These are phyloP conservation scores for Linderina pennispora DNA, from an alignment of 192 early-diverging fungal species.

Conservation along the genomic window DNA sequence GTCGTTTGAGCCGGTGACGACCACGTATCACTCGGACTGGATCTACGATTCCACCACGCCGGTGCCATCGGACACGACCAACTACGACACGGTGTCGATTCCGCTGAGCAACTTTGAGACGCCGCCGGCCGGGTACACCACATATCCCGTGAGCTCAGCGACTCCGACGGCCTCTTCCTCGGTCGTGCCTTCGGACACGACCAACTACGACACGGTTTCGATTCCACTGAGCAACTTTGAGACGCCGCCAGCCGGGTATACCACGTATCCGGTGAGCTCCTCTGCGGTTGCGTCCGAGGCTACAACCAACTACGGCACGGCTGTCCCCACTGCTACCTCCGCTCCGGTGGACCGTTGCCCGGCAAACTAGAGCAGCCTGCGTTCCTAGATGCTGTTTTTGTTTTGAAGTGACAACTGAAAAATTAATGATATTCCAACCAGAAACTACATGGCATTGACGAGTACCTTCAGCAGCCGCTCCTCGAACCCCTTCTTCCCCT, in stretches of 20 bases:
- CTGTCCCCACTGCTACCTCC: not conserved
- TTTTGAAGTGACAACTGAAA: not conserved
- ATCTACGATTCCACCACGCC: no score
- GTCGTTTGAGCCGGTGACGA: no score
- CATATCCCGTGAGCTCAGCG: not conserved
- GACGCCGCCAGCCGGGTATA: not conserved
- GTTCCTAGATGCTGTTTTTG: not conserved
- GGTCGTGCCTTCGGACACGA: not conserved
- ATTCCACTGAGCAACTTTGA: not conserved
- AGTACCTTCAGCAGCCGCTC: constrained; percentile 16
- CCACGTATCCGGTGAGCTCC: not conserved
- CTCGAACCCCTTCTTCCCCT: constrained; percentile 19
- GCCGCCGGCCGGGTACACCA: not conserved
- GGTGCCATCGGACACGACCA: no score
- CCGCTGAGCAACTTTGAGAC: not conserved
- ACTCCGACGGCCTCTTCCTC: not conserved
- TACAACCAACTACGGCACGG: not conserved
- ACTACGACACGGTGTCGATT: not conserved
- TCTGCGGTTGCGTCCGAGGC: not conserved
- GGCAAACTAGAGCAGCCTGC: not conserved
- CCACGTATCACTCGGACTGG: no score
- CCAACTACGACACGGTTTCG: not conserved
- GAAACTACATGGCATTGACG: constrained; percentile 8
- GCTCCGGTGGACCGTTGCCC: not conserved
- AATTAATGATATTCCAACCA: not conserved